Base-by-base conservation (phyloP, 2,329 filamentous ascomycete species). In the Ceratocystis eucalypticola region DNA sequence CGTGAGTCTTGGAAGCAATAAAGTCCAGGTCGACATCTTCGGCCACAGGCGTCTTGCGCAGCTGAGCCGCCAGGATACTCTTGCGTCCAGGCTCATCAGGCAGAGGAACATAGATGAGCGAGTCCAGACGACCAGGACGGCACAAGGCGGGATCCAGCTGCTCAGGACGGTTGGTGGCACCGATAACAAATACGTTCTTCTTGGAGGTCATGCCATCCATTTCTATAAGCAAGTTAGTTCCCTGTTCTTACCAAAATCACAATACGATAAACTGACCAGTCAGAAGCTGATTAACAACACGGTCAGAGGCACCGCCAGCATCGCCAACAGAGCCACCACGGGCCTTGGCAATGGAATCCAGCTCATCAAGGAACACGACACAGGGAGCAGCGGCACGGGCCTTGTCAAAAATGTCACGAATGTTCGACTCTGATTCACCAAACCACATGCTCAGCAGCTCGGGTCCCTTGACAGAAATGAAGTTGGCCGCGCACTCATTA, bases 161-260 rank as follows among this genome's bases (percentile, higher is more conserved):
- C 81, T 99, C 94, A 55, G 94, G 94, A 81, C 94, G 85, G 82
- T 99, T 99, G 78, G 94, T 99, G 59, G 94, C 94, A 76, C 94
- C 94, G 73, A 99, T 99, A 71, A 99, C 94, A 79, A 99, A 99
- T 70, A 99, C 94, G 76, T 99, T 99, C 89, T 99, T 99, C 89
- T 99, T 99, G 48, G 93, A 96, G 59, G 93, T 97, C 93, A 97
- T 97, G 73, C 93, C 93, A 72, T 97, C 93, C 93, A 97, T 96
- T 85, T 97, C 91, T 88, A 69, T 17, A 22, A 10, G 25, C 37
- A 65, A 57, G 72, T 84, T 77, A 85, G 80, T 72, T 68, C 67
- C 63, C 28, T 72, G 37, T 65, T 65, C 15, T 17, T 28, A 44
- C 22, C 5, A 44, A 44, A 37, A 62, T 33, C 6, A 30, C 15